Conservation (phyloP, 768 basidiomycete genomes). For the Tylopilus rubrobrunneus region DNA sequence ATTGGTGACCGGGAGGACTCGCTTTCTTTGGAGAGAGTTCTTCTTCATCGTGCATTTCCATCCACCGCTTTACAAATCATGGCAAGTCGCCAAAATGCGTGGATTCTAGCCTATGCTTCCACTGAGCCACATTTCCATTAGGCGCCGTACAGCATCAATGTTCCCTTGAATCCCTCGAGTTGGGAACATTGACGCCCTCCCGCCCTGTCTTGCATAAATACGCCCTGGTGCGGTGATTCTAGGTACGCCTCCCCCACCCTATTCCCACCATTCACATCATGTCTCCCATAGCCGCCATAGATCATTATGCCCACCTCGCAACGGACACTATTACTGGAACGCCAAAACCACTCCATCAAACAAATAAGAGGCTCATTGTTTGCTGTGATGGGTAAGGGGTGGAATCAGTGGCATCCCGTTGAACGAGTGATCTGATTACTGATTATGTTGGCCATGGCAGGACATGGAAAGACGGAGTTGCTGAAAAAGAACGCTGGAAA, state of each 20-base stretch:
- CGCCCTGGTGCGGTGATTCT: neutral
- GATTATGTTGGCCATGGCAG: slow-evolving; percentile 32
- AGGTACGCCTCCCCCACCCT: neutral
- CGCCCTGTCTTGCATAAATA: slow-evolving; percentile 24
- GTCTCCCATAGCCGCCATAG: slow-evolving; percentile 3
- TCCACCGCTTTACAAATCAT: neutral
- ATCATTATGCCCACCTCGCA: neutral
- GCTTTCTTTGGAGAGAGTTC: too few relatives aligned
- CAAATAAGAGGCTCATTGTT: slow-evolving; percentile 60
- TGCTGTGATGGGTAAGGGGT: slow-evolving; percentile 69
- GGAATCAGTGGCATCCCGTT: neutral
- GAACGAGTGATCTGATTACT: neutral
- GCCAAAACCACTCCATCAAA: slow-evolving; percentile 5
- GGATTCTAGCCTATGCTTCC: neutral
- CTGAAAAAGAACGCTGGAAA: slow-evolving; percentile 38
- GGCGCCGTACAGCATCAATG: neutral
- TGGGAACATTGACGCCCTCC: neutral
- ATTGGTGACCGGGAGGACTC: neutral
- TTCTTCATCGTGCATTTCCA: neutral
- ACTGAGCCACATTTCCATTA: neutral
- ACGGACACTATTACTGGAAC: neutral
- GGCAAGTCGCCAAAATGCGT: neutral
- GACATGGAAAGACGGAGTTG: slow-evolving; percentile 69
- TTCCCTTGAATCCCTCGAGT: neutral
- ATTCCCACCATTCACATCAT: slow-evolving; percentile 8